Conservation (phyloP, 2,329 filamentous ascomycete species). For the Diaporthe amygdali region DNA sequence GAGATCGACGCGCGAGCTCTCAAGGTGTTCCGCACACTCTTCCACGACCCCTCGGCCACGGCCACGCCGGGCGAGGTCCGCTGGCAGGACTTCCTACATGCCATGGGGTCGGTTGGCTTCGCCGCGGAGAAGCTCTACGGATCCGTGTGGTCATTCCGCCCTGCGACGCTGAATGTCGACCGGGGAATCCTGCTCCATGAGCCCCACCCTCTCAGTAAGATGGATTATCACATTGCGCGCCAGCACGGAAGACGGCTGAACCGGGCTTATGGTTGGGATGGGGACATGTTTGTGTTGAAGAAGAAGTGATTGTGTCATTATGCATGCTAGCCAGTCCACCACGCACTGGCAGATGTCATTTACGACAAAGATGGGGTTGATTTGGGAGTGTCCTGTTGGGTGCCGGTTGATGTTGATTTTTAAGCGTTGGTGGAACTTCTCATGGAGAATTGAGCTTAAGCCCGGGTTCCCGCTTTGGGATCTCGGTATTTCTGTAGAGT, state of each 20-base stretch:
- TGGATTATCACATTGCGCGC: conserved; percentile 52
- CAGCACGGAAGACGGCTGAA: conserved; percentile 53
- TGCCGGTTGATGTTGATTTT: no score
- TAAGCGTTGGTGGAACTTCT: no score
- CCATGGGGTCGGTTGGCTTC: conserved; percentile 57
- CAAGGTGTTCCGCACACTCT: conserved; percentile 46
- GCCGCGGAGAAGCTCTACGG: conserved; percentile 61
- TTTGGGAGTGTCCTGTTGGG: no score
- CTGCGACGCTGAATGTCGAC: conserved; percentile 44
- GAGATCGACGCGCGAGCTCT: conserved; percentile 36
- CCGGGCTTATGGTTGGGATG: conserved; percentile 56
- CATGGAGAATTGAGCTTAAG: no score
- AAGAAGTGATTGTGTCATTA: neutral
- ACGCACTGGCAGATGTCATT: no score
- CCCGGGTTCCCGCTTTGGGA: no score
- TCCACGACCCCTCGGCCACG: conserved; percentile 39
- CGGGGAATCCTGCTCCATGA: conserved; percentile 65
- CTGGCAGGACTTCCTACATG: conserved; percentile 59
- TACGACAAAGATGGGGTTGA: no score
- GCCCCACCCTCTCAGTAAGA: conserved; percentile 60
- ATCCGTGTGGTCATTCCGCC: conserved; percentile 65
- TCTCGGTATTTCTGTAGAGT: no score
- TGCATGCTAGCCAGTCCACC: no score
- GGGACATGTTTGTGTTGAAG: conserved; percentile 45
- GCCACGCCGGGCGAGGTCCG: conserved; percentile 52